phyloP scores from a whole-genome alignment of 2,329 filamentous ascomycete species.

The Fusarium illudens region DNA sequence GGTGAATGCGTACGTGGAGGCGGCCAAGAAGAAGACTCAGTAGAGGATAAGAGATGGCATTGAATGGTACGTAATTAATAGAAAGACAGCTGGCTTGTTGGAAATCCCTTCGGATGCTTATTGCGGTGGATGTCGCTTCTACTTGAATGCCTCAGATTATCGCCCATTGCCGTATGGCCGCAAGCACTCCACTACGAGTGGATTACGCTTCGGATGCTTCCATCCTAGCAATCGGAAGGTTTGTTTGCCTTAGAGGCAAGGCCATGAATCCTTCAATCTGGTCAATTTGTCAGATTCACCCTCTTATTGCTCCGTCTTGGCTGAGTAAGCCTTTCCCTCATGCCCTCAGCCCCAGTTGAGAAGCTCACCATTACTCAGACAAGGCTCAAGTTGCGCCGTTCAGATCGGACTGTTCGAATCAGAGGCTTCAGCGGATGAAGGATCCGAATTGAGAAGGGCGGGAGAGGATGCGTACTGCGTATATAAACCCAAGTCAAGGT shows the following conservation, averaged over 20 bases:
- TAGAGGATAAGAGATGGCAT: neutral
- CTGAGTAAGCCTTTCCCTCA: neutral
- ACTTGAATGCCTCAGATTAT: neutral
- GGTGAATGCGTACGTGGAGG: conserved; percentile 37
- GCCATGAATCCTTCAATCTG: neutral
- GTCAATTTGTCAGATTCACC: conserved; percentile 31
- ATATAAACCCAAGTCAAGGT: neutral
- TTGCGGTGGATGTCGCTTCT: neutral
- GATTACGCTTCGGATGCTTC: neutral
- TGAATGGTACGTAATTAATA: neutral
- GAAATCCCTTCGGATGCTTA: neutral
- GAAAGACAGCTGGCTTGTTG: neutral
- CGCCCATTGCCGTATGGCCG: too few relatives aligned
- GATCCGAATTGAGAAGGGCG: neutral
- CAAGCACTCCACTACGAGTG: neutral
- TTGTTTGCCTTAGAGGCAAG: neutral
- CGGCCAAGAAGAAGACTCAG: conserved; percentile 29
- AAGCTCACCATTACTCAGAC: neutral
- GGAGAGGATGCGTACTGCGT: neutral
- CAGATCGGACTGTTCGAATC: neutral
- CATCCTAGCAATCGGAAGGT: neutral
- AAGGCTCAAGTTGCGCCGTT: neutral
- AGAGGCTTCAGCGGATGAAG: neutral
- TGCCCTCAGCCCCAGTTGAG: neutral
- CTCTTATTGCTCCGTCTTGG: conserved; percentile 19